phyloP scores from a whole-genome alignment of 768 basidiomycete genomes.

The Heimioporus sp. region DNA sequence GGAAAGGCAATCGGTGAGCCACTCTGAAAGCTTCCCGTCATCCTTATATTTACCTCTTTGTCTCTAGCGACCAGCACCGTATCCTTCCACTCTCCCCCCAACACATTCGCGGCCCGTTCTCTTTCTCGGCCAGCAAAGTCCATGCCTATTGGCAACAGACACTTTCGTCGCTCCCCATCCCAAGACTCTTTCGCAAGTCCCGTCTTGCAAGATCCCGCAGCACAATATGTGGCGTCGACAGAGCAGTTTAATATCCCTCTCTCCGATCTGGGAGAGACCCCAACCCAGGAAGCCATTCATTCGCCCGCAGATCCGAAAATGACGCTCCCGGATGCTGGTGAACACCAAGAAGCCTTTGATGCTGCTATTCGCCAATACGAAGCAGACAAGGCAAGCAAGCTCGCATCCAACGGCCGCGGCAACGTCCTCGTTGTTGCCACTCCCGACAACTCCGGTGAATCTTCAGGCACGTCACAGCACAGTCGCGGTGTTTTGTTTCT shows the following conservation, averaged over 20 bases:
- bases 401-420: slow-evolving; percentile 7
- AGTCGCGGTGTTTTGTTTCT: slow-evolving; percentile 9
- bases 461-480: slow-evolving; percentile 14
- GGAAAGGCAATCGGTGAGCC: slow-evolving; percentile 33
- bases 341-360: slow-evolving; percentile 24
- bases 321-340: slow-evolving; percentile 49
- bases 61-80: slow-evolving; percentile 31
- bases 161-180: slow-evolving; percentile 40
- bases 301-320: slow-evolving; percentile 42
- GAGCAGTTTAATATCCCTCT: slow-evolving; percentile 58
- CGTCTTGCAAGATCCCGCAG: slow-evolving; percentile 46
- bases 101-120: slow-evolving; percentile 9
- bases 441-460: slow-evolving; percentile 42
- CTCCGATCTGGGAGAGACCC: slow-evolving; percentile 46
- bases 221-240: slow-evolving; percentile 42
- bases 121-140: slow-evolving; percentile 18
- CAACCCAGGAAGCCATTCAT: slow-evolving; percentile 25
- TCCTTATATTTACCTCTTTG: slow-evolving; percentile 24
- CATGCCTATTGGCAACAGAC: slow-evolving; percentile 21
- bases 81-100: slow-evolving; percentile 34
- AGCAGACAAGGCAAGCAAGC: slow-evolving; percentile 13
- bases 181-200: slow-evolving; percentile 65
- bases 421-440: slow-evolving; percentile 52
- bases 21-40: slow-evolving; percentile 14
- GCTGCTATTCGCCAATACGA: slow-evolving; percentile 27